A percentile compares a stretch with the other conserved stretches of the same genome.
These are phyloP conservation scores for Massariosphaeria phaeospora DNA, from an alignment of 495 filamentous ascomycete genomes.

Conservation along the genomic window DNA sequence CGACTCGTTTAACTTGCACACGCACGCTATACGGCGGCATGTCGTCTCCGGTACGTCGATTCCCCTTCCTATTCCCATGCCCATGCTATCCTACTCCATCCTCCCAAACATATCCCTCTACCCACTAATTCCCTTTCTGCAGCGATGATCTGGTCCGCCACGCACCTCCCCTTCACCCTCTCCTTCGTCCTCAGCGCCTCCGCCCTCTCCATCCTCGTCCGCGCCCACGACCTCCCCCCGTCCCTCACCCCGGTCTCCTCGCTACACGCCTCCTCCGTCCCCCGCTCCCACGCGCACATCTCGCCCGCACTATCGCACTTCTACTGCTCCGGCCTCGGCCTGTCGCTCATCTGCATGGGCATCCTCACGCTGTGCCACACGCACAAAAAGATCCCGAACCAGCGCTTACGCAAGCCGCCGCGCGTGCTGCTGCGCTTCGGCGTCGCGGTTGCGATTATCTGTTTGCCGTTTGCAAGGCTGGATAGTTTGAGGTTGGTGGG, in stretches of 20 bases:
- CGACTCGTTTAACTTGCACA: constrained; percentile 50
- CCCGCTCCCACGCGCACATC: constrained; percentile 44
- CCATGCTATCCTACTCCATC: neutral
- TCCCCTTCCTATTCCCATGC: neutral
- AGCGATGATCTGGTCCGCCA: constrained; percentile 43
- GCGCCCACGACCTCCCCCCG: constrained; percentile 49
- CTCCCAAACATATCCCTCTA: neutral
- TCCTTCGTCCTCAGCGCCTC: constrained; percentile 51
- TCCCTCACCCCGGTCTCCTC: constrained; percentile 40
- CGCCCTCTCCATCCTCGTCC: constrained; percentile 50
- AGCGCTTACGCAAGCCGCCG: constrained; percentile 46
- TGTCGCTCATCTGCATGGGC: constrained; percentile 50
- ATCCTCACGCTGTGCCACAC: constrained; percentile 45
- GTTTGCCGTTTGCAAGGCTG: constrained; percentile 47
- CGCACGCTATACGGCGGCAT: constrained; percentile 53
- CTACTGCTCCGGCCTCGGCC: constrained; percentile 53
- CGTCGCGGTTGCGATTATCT: constrained; percentile 47
- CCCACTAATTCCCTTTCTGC: constrained; percentile 1
- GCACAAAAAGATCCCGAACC: constrained; percentile 42
- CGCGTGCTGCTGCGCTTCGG: constrained; percentile 47
- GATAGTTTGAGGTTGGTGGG: constrained; percentile 49
- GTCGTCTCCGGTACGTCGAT: constrained; percentile 38
- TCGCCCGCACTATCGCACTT: constrained; percentile 51
- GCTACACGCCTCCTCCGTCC: constrained; percentile 46
- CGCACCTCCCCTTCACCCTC: constrained; percentile 56